Evolutionary conservation across 2,329 filamentous ascomycete genomes (phyloP).

Genomic region (Corynespora cassiicola): DNA sequence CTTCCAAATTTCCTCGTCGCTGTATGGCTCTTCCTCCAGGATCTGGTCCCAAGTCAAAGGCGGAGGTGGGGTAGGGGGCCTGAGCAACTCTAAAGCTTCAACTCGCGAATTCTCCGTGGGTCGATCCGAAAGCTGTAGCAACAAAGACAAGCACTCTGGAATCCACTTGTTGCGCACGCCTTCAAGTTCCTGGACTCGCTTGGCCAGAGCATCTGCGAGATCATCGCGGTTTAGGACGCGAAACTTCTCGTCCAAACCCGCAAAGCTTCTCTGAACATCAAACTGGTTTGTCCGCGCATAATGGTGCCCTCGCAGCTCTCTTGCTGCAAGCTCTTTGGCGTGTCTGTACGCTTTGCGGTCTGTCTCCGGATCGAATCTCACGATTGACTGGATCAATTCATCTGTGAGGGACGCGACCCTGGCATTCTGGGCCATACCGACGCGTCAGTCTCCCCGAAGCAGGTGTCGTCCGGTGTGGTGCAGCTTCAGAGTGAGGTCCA

Average conservation of each 20-base stretch:
- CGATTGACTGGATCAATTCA: conserved; percentile 72
- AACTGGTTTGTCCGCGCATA: conserved; percentile 57
- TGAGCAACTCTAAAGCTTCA: conserved; percentile 65
- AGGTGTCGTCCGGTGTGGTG: not conserved
- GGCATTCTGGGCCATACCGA: conserved; percentile 73
- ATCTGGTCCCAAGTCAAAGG: conserved; percentile 81
- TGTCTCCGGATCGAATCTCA: conserved; percentile 52
- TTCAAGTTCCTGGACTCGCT: conserved; percentile 66
- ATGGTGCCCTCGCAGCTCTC: conserved; percentile 48
- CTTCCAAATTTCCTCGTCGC: conserved; percentile 73
- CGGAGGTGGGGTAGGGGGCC: conserved; percentile 53
- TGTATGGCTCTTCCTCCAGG: conserved; percentile 75
- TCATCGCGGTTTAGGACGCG: conserved; percentile 79
- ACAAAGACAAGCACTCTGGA: conserved; percentile 79
- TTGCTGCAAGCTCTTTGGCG: conserved; percentile 47
- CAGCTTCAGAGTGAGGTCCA: conserved; percentile 6
- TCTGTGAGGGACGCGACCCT: conserved; percentile 70
- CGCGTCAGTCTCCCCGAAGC: not conserved
- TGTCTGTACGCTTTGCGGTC: conserved; percentile 44
- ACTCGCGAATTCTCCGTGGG: conserved; percentile 75
- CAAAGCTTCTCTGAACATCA: conserved; percentile 48
- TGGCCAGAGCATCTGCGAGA: conserved; percentile 72
- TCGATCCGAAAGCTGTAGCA: conserved; percentile 82
- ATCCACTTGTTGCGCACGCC: conserved; percentile 66
- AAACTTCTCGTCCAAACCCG: conserved; percentile 81